phyloP scores from a whole-genome alignment of 768 basidiomycete genomes.

The Lentinula boryana region DNA sequence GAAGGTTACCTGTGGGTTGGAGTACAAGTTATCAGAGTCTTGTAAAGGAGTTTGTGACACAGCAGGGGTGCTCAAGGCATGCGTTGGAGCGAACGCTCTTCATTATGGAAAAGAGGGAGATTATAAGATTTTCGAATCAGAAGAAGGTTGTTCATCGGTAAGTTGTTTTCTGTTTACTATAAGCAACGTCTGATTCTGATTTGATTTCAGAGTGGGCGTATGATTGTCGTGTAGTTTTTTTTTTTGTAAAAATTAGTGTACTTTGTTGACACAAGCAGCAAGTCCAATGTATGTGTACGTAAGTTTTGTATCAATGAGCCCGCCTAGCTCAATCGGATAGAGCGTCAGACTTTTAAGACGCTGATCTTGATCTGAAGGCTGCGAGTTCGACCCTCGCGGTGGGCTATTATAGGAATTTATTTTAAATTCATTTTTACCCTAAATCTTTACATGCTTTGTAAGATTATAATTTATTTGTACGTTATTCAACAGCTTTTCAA shows the following conservation, averaged over 20 bases:
- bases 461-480: too few relatives aligned
- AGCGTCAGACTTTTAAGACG: constrained; percentile 51
- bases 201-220: background rate
- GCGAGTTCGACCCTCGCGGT: constrained; percentile 85
- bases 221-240: background rate
- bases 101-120: constrained; percentile 91
- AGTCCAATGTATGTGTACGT: too few relatives aligned
- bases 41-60: constrained; percentile 87
- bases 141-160: constrained; percentile 34
- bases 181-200: background rate
- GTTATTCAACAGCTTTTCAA: too few relatives aligned
- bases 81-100: constrained; percentile 89
- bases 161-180: constrained; percentile 3
- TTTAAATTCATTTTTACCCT: too few relatives aligned
- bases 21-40: constrained; percentile 94
- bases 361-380: constrained; percentile 55
- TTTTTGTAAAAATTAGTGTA: background rate
- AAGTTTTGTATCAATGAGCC: constrained; percentile 18
- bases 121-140: constrained; percentile 86
- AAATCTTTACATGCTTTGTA: too few relatives aligned
- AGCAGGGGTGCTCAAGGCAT: constrained; percentile 86
- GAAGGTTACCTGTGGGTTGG: constrained; percentile 90
- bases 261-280: background rate
- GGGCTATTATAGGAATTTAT: constrained; percentile 37
- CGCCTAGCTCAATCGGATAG: constrained; percentile 64